phyloP scores from a whole-genome alignment of 2,329 filamentous ascomycete genomes.

The Phoma sp. region DNA sequence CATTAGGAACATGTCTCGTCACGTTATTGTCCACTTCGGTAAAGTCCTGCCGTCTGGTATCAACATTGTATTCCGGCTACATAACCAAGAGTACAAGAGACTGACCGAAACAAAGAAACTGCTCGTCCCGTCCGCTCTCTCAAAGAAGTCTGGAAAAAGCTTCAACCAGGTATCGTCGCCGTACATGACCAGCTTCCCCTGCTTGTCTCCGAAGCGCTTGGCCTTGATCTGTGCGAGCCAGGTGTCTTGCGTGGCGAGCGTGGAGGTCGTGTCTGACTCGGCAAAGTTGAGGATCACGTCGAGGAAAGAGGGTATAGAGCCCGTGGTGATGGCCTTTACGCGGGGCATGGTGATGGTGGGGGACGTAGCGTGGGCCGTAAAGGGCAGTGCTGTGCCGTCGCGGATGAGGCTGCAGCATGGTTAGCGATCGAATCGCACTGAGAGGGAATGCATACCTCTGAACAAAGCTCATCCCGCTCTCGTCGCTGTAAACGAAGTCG shows the following conservation, averaged over 20 bases:
- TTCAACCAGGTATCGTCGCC: slow-evolving; percentile 99
- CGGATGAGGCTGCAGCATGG: slow-evolving; percentile 73
- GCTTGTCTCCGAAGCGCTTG: slow-evolving; percentile 49
- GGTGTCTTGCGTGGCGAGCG: slow-evolving; percentile 86
- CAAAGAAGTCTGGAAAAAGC: slow-evolving; percentile 89
- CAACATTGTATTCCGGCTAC: slow-evolving; percentile 43
- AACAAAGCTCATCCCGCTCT: slow-evolving; percentile 85
- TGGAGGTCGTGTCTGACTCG: slow-evolving; percentile 90
- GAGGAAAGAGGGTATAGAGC: slow-evolving; percentile 96
- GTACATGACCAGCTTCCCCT: slow-evolving; percentile 84
- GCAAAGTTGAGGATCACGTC: slow-evolving; percentile 97
- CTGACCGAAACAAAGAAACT: slow-evolving; percentile 97
- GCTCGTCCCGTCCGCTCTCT: slow-evolving; percentile 87
- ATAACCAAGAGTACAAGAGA: slow-evolving; percentile 43
- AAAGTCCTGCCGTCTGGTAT: slow-evolving; percentile 73
- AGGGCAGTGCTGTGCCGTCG: slow-evolving; percentile 83
- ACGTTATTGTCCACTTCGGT: slow-evolving; percentile 98
- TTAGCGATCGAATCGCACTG: background rate
- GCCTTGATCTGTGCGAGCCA: slow-evolving; percentile 94
- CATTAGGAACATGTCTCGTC: slow-evolving; percentile 82
- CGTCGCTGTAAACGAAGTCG: slow-evolving; percentile 87
- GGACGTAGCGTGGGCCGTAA: slow-evolving; percentile 94
- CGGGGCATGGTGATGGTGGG: slow-evolving; percentile 98
- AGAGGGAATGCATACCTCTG: slow-evolving; percentile 69
- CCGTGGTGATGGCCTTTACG: slow-evolving; percentile 95